Conservation (phyloP, 2,329 filamentous ascomycete species). For the Microsporum audouinii region DNA sequence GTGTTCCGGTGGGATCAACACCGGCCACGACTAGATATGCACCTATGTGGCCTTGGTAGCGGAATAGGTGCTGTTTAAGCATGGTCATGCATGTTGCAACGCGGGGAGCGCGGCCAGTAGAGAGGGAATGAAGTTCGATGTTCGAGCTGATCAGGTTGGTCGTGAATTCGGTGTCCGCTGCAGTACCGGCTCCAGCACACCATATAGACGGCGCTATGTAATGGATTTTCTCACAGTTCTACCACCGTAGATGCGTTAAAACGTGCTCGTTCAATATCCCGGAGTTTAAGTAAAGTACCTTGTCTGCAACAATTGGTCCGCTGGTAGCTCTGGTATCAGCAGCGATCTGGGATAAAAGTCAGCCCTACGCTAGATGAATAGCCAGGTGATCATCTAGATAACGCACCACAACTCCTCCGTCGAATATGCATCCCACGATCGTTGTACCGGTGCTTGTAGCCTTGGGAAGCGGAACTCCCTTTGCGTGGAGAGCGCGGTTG, state of each 20-base stretch:
- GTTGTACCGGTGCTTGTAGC: slow-evolving; percentile 98
- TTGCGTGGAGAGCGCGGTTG: slow-evolving; percentile 89
- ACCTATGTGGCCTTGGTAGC: slow-evolving; percentile 93
- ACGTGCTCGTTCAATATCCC: neutral
- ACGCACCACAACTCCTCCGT: slow-evolving; percentile 81
- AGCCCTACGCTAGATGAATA: slow-evolving; percentile 8
- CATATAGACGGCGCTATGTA: slow-evolving; percentile 98
- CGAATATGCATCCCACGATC: slow-evolving; percentile 93
- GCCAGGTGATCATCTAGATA: slow-evolving; percentile 14
- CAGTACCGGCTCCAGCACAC: slow-evolving; percentile 96
- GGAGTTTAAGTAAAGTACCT: slow-evolving; percentile 41
- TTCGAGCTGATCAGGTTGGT: slow-evolving; percentile 97
- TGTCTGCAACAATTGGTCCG: slow-evolving; percentile 97
- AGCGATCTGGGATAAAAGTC: slow-evolving; percentile 55
- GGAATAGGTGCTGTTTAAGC: slow-evolving; percentile 98
- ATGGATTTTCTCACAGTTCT: slow-evolving; percentile 99
- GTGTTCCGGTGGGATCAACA: slow-evolving; percentile 86
- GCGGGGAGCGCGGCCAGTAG: slow-evolving; percentile 88
- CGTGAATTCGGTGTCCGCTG: slow-evolving; percentile 97
- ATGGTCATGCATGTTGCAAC: slow-evolving; percentile 99
- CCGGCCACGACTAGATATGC: slow-evolving; percentile 96
- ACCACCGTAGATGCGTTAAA: slow-evolving; percentile 2
- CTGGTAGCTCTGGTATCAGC: slow-evolving; percentile 96
- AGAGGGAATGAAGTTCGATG: slow-evolving; percentile 92
- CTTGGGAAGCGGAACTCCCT: slow-evolving; percentile 88